Percentiles rank a stretch among this genome's conserved stretches.
phyloP scores from a whole-genome alignment of 768 basidiomycete genomes.

The Serendipita vermifera region DNA sequence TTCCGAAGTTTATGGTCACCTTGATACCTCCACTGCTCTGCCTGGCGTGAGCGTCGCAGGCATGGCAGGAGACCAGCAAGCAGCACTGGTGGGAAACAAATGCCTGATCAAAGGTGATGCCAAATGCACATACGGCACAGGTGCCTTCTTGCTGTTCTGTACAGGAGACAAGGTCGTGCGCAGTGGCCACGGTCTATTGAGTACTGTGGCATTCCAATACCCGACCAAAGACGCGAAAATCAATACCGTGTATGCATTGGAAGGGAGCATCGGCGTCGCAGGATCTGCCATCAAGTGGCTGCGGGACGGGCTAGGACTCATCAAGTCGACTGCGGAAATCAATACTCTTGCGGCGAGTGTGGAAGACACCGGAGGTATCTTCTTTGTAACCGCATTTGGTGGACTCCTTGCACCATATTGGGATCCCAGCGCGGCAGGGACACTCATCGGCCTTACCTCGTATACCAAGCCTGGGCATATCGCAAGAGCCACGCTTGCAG shows the following conservation, averaged over 20 bases:
- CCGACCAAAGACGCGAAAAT: constrained; percentile 59
- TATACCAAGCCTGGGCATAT: constrained; percentile 90
- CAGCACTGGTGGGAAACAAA: constrained; percentile 91
- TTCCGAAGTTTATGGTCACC: constrained; percentile 79
- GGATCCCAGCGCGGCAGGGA: constrained; percentile 83
- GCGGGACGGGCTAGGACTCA: constrained; percentile 78
- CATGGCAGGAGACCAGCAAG: constrained; percentile 97
- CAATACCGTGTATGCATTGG: constrained; percentile 89
- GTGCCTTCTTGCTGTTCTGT: constrained; percentile 91
- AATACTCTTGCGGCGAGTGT: constrained; percentile 72
- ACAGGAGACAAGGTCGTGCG: constrained; percentile 79
- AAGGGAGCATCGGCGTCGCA: constrained; percentile 91
- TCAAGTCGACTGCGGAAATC: constrained; percentile 67
- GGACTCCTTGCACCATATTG: constrained; percentile 95
- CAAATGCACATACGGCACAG: constrained; percentile 94
- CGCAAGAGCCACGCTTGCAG: constrained; percentile 88
- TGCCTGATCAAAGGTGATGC: constrained; percentile 84
- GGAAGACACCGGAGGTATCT: constrained; percentile 72
- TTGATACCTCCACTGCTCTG: constrained; percentile 52
- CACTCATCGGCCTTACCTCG: constrained; percentile 73
- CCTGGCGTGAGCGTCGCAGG: constrained; percentile 77
- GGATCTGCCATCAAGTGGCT: constrained; percentile 94
- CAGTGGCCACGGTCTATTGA: constrained; percentile 76
- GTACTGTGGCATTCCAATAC: constrained; percentile 90
- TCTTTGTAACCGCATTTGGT: constrained; percentile 94